Percentiles rank a stretch among this genome's conserved stretches.
These are phyloP conservation scores for Agrostemma githago DNA, from an alignment of 148 eudicot species.

Conservation along the genomic window DNA sequence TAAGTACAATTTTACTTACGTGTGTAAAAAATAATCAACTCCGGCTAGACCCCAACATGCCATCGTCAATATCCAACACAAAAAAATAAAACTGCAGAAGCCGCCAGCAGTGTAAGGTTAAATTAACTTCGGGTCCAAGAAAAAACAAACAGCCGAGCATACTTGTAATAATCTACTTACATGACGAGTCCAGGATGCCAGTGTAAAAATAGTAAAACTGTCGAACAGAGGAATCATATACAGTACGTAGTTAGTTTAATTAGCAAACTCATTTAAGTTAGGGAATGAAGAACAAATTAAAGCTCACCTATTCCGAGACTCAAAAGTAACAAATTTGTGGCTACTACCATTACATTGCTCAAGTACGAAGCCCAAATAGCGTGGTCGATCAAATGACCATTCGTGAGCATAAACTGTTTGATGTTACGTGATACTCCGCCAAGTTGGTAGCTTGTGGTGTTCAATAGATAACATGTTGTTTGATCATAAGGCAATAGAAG, in stretches of 20 bases:
- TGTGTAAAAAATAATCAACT: constrained; percentile 54
- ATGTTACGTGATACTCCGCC: constrained; percentile 41
- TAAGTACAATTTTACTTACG: no score
- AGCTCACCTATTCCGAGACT: constrained; percentile 53
- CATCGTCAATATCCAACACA: constrained; percentile 57
- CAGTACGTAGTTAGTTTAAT: constrained; percentile 26
- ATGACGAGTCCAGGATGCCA: constrained; percentile 62
- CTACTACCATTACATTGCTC: constrained; percentile 47
- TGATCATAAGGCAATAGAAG: constrained; percentile 53
- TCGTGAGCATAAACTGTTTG: constrained; percentile 33
- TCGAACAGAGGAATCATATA: constrained; percentile 30
- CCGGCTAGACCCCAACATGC: constrained; percentile 65
- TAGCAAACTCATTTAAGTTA: background rate
- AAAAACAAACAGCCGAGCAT: no score
- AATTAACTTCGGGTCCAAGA: background rate
- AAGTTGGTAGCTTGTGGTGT: constrained; percentile 40
- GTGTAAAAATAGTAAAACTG: constrained; percentile 61
- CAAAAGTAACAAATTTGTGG: constrained; percentile 42
- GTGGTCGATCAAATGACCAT: constrained; percentile 32
- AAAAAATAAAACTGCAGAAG: constrained; percentile 40
- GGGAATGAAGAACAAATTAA: background rate
- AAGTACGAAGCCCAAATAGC: constrained; percentile 48
- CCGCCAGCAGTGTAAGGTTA: background rate
- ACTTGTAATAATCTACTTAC: constrained; percentile 34
- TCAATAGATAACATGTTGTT: constrained; percentile 33